Percentiles rank a stretch among this genome's conserved stretches.
Conservation (phyloP, 106 monocot genomes). For the Dendrobium catenatum region DNA sequence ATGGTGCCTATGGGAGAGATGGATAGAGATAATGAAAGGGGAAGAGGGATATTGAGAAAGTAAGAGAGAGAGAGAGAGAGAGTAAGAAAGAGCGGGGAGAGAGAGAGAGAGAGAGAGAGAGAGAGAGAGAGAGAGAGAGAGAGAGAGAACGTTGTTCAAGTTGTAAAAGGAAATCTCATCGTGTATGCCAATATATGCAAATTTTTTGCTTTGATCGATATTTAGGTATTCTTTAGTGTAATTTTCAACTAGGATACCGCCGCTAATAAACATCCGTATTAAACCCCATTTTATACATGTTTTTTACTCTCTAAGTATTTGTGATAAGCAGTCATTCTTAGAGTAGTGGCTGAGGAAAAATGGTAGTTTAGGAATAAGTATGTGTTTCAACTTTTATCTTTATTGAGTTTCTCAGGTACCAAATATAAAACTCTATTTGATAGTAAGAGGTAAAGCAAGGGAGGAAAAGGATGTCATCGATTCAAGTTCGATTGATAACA, state of each 20-base stretch:
- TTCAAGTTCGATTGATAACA: constrained; percentile 15
- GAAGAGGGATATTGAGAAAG: no score
- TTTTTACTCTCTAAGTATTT: neutral
- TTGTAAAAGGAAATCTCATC: neutral
- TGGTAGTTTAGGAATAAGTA: neutral
- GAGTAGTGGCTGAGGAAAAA: neutral
- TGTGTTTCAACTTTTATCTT: neutral
- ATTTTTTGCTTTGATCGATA: neutral
- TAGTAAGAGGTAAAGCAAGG: neutral
- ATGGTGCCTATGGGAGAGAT: no score
- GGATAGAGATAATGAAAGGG: no score
- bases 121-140: no score
- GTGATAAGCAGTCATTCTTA: neutral
- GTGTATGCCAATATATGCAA: neutral
- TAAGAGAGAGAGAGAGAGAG: no score
- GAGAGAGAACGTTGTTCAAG: no score
- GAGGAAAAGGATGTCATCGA: neutral
- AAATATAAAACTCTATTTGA: neutral
- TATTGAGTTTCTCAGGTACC: neutral
- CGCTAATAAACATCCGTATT: no score
- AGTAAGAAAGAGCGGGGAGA: no score
- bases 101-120: no score
- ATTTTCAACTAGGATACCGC: no score
- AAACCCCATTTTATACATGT: no score
- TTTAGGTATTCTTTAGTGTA: no score